These are phyloP conservation scores for Tremellales sp. DNA, from an alignment of 1,284 basidiomycete genomes.

Conservation along the genomic window DNA sequence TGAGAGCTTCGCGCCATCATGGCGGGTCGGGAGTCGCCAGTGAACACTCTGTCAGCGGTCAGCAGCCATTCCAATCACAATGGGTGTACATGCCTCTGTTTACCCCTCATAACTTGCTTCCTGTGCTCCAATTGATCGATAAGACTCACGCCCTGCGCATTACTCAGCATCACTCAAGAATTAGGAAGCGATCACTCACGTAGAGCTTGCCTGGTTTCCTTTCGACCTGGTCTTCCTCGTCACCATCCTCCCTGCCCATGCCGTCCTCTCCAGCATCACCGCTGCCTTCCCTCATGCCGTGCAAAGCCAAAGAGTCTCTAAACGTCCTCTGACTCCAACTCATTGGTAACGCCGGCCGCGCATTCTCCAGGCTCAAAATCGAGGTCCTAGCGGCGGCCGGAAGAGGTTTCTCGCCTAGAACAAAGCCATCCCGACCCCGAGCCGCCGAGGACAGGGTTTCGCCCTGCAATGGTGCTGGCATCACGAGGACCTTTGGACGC, in stretches of 20 bases:
- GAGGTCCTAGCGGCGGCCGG: conserved; percentile 37
- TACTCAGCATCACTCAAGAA: not conserved
- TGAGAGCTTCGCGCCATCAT: conserved; percentile 41
- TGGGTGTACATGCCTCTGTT: conserved; percentile 33
- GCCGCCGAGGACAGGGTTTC: conserved; percentile 2
- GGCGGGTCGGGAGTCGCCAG: conserved; percentile 44
- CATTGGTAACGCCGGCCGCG: conserved; percentile 26
- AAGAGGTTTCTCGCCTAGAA: conserved; percentile 42
- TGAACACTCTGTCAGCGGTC: conserved; percentile 30
- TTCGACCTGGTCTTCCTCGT: conserved; percentile 17
- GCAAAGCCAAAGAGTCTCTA: conserved; percentile 32
- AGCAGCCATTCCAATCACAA: not conserved
- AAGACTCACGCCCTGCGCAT: conserved; percentile 35
- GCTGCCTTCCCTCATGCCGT: conserved; percentile 15
- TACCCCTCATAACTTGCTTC: conserved; percentile 37
- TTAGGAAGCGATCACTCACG: conserved; percentile 18
- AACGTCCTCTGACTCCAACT: conserved; percentile 41
- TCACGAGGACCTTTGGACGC: conserved; percentile 43
- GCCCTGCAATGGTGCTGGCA: conserved; percentile 37
- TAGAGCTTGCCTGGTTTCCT: conserved; percentile 38
- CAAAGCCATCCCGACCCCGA: conserved; percentile 37
- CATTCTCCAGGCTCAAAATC: conserved; percentile 15
- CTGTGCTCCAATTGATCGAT: conserved; percentile 48
- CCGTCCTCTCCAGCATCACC: conserved; percentile 17
- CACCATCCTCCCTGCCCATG: conserved; percentile 11